These are phyloP conservation scores for Purshia tridentata DNA, from an alignment of 306 rosid species.

Conservation along the genomic window DNA sequence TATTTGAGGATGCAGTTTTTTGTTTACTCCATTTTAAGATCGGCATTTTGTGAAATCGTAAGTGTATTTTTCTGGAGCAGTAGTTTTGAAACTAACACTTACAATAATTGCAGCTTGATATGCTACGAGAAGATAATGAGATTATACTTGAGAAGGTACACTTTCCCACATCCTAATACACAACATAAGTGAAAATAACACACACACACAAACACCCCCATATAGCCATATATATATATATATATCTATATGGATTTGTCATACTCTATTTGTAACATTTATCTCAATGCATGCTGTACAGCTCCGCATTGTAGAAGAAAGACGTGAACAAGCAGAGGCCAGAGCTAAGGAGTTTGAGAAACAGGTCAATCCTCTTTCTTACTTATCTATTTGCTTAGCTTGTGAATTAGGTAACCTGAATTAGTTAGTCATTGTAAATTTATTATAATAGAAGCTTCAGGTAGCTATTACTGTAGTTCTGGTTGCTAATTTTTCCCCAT, in stretches of 20 bases:
- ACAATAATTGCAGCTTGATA: constrained; percentile 79
- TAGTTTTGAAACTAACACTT: constrained; percentile 33
- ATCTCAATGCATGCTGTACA: constrained; percentile 40
- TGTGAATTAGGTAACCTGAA: background rate
- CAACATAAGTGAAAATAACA: background rate
- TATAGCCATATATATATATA: background rate
- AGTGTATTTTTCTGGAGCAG: constrained; percentile 3
- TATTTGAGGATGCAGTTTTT: constrained; percentile 20
- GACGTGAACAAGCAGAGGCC: constrained; percentile 79
- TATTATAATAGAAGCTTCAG: background rate
- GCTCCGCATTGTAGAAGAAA: constrained; percentile 83
- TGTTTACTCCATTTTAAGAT: constrained; percentile 23
- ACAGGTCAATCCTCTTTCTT: constrained; percentile 52
- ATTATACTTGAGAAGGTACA: constrained; percentile 64
- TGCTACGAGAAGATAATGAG: constrained; percentile 87
- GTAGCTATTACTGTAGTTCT: background rate
- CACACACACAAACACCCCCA: background rate
- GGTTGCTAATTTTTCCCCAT: background rate
- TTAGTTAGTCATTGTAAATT: background rate
- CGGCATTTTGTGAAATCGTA: constrained; percentile 22
- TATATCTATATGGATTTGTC: background rate
- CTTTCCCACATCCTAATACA: constrained; percentile 1
- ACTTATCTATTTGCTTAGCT: background rate
- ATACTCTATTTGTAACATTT: constrained; percentile 17
- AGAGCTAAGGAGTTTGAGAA: constrained; percentile 88